Evolutionary conservation across 2,329 filamentous ascomycete genomes (phyloP), one percentile per base, ranked within the genome.

Genomic region (Tolypocladium pustulatum): DNA sequence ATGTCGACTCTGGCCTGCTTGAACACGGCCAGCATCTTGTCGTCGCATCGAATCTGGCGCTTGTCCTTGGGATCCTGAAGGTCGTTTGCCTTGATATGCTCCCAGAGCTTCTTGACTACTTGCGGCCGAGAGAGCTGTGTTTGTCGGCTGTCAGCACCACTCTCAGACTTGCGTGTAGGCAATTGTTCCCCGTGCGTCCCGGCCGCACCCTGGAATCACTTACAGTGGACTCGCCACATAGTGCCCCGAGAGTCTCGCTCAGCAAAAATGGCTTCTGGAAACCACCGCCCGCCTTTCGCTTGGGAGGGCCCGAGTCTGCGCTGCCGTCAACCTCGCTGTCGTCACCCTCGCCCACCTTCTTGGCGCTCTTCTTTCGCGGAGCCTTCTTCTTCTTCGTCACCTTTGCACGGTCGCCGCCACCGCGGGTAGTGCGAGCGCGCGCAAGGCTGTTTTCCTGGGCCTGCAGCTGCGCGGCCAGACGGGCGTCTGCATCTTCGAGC

Each of bases 61-160:
- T 92, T 93, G 76, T 99, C 93, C 63, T 73, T 84, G 0, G 92
- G 93, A 65, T 97, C 92, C 73, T 99, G 94, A 7, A 99, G 84
- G 46, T 91, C 83, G 64, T 92, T 86, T 60, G 80, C 84, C 68
- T 95, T 96, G 75, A 99, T 96, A 69, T 99, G 91, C 61, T 88
- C 87, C 94, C 94, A 99, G 57, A 99, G 86, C 71, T 89, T 89
- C 78, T 97, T 97, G 66, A 99, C 94, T 0, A 93, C 93, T 72
- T 97, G 91, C 0, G 94, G 93, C 46, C 94, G 88, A 20, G 94
- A 96, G 27, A 99, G 83, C 86, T 96, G 68, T 54, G 38, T 20
- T n/a, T 36, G 27, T 40, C 40, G 22, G 41, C 15, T 17, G 40
- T 58, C 12, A 38, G 53, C 30, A 36, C 9, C 30, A 22, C 10